phyloP scores from a whole-genome alignment of 768 basidiomycete species.

The Paxillus involutus region DNA sequence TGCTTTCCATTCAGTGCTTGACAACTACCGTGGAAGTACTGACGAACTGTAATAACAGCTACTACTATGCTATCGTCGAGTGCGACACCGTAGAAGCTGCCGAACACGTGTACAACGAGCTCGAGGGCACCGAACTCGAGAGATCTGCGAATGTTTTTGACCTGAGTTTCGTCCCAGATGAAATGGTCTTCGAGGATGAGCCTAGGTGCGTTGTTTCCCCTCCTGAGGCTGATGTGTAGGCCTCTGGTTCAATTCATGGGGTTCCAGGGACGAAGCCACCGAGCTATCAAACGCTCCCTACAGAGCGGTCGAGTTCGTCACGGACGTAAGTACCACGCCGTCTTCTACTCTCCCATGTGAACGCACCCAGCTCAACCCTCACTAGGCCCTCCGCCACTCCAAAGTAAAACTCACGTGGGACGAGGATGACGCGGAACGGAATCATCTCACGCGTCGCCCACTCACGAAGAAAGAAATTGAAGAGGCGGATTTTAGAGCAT shows the following conservation, averaged over 20 bases:
- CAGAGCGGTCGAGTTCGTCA: constrained; percentile 85
- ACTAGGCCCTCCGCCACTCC: constrained; percentile 91
- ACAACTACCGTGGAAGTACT: neutral
- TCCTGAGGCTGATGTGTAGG: neutral
- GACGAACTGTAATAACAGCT: constrained; percentile 47
- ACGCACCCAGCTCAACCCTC: neutral
- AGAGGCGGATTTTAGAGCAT: constrained; percentile 84
- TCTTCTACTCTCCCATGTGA: neutral
- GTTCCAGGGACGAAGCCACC: constrained; percentile 77
- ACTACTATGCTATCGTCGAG: constrained; percentile 92
- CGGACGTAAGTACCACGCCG: constrained; percentile 62
- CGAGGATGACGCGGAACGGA: constrained; percentile 90
- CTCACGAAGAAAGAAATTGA: constrained; percentile 87
- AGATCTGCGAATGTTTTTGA: constrained; percentile 96
- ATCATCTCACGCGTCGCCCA: constrained; percentile 72
- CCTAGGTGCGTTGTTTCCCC: constrained; percentile 49
- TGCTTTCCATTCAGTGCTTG: neutral
- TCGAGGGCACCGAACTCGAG: constrained; percentile 95
- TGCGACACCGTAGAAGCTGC: constrained; percentile 82
- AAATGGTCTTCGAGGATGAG: constrained; percentile 81
- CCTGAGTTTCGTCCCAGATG: constrained; percentile 89
- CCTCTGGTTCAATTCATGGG: neutral
- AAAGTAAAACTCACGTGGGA: constrained; percentile 99
- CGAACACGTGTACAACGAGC: constrained; percentile 75
- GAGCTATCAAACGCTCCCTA: constrained; percentile 59